phyloP scores from a whole-genome alignment of 179 eudicot genomes.

The Corrigiola litoralis region DNA sequence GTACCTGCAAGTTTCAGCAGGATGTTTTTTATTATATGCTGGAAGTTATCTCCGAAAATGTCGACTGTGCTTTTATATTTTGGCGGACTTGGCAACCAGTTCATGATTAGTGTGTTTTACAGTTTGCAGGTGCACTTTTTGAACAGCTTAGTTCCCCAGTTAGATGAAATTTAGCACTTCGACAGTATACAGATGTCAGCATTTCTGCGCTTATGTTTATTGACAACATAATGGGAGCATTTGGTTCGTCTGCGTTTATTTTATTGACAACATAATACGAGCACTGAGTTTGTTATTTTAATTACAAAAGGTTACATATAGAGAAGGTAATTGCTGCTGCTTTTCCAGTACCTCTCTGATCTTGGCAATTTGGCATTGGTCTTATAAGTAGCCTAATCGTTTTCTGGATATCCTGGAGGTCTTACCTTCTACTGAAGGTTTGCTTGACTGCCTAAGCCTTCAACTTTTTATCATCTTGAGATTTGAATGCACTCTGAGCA shows the following conservation, averaged over 20 bases:
- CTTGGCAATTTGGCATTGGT: too few species aligned
- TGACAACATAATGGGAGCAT: not conserved
- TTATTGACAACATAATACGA: too few species aligned
- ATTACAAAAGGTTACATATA: too few species aligned
- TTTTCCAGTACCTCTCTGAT: too few species aligned
- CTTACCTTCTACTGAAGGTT: too few species aligned
- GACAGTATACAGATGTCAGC: constrained; percentile 12
- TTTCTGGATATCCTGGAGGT: too few species aligned
- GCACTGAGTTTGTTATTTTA: too few species aligned
- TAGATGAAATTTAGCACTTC: not conserved
- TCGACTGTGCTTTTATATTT: not conserved
- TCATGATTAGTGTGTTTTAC: constrained; percentile 6
- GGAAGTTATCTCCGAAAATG: not conserved
- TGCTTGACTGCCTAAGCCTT: too few species aligned
- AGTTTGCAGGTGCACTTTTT: constrained; percentile 3
- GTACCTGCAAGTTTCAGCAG: not conserved
- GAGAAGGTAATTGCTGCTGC: too few species aligned
- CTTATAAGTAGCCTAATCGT: too few species aligned
- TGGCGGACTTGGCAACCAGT: not conserved
- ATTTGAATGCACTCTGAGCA: too few species aligned
- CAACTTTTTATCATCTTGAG: too few species aligned
- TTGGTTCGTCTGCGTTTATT: not conserved
- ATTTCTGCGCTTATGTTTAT: not conserved
- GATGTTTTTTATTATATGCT: not conserved
- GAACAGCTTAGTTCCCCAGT: constrained; percentile 1